Evolutionary conservation across 2,329 filamentous ascomycete genomes (phyloP), one percentile per base, ranked within the genome.

Genomic region (Scorias spongiosa): DNA sequence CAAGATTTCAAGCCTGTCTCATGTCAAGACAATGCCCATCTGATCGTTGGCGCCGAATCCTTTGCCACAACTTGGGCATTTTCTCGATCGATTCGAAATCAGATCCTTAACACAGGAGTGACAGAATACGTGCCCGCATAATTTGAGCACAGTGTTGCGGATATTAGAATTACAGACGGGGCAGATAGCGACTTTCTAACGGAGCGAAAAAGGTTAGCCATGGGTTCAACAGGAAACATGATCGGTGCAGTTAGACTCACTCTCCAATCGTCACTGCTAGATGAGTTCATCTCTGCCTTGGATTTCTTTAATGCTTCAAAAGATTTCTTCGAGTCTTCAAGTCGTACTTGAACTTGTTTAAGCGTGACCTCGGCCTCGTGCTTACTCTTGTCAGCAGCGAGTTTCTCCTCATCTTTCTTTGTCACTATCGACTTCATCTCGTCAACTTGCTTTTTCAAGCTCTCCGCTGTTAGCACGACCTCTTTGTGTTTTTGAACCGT

Each of bases 71-170:
- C 85, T 89, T 2, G 91, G 91, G 58, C 91, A 98, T 63, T 96
- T 96, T 52, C 91, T 77, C 66, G 89, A 88, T 30, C 91, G 83
- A 57, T 91, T 93, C 39, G 78, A 78, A 48, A 95, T 79, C 45
- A 91, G 80, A 57, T 93, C 83, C 51, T 94, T 85, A 18, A 96
- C 83, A 60, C 91, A 98, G 40, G 79, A 74, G 57, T 81, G 80
- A 72, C 91, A 98, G 63, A 96, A 94, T 41, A 93, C 76, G 63
- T 98, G 91, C 1, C 91, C 91, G 62, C 91, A 98, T 1, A 84
- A 87, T 66, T 91, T 93, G 61, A 98, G 75, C 9, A 81, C 82
- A 1, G 88, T 93, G 58, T 96, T 86, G 65, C 96, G 96, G 68
- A 95, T 88, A 53, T 89, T 85, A 57, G 78, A 81, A 53, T 86